Conservation (phyloP, 257 asterid species). For the Solanum arcanum region DNA sequence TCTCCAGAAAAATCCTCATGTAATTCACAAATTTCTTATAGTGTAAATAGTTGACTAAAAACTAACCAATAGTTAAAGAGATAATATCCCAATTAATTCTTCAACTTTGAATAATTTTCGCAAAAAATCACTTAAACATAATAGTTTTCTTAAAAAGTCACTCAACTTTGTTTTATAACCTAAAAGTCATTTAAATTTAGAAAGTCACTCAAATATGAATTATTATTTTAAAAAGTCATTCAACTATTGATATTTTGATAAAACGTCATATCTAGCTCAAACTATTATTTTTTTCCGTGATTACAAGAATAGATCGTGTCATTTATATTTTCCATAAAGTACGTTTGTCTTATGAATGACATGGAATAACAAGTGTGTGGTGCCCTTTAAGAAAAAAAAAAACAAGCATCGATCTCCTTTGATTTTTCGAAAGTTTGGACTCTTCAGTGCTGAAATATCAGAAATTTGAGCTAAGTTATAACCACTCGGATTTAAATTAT, state of each 20-base stretch:
- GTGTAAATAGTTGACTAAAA: too few relatives aligned
- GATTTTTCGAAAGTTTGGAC: not conserved
- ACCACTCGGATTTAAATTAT: not conserved
- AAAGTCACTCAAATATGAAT: too few relatives aligned
- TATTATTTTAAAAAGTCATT: too few relatives aligned
- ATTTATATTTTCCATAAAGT: not conserved
- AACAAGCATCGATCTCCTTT: not conserved
- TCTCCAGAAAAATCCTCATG: too few relatives aligned
- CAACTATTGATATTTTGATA: too few relatives aligned
- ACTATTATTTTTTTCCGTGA: not conserved
- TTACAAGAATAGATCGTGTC: not conserved
- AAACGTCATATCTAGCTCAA: not conserved
- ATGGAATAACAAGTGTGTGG: not conserved
- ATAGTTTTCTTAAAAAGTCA: too few relatives aligned
- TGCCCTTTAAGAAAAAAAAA: not conserved
- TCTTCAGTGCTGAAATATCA: not conserved
- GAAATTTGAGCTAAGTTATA: not conserved
- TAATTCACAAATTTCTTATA: too few relatives aligned
- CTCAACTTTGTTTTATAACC: too few relatives aligned
- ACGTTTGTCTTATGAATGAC: not conserved
- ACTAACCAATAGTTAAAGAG: not conserved
- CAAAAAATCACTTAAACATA: too few relatives aligned
- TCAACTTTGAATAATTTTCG: too few relatives aligned
- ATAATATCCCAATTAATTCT: too few relatives aligned
- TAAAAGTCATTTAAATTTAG: too few relatives aligned